A percentile compares a stretch with the other conserved stretches of the same genome.
These are phyloP conservation scores for Papiliotrema fonsecae DNA, from an alignment of 1,284 basidiomycete genomes.

Conservation along the genomic window DNA sequence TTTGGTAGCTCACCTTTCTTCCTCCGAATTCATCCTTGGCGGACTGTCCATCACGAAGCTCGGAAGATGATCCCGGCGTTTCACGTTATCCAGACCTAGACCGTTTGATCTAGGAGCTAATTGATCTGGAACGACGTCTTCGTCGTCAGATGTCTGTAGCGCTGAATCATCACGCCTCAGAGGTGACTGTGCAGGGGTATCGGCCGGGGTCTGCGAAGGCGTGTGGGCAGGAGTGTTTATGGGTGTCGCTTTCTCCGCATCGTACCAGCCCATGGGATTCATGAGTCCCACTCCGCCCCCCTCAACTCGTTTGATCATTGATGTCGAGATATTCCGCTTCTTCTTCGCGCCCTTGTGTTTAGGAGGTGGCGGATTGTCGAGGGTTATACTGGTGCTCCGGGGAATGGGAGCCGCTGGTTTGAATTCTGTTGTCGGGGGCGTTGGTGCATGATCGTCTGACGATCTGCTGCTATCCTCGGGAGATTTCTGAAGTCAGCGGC, in stretches of 20 bases:
- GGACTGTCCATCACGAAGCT: conserved; percentile 1
- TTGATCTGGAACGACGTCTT: neutral
- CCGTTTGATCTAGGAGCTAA: neutral
- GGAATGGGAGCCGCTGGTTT: conserved; percentile 9
- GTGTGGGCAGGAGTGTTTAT: neutral
- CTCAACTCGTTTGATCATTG: conserved; percentile 78
- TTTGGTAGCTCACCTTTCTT: neutral
- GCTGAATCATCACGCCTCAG: conserved; percentile 1
- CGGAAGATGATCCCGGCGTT: neutral
- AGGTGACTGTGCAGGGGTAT: too few relatives aligned
- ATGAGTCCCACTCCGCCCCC: conserved; percentile 73
- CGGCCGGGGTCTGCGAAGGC: too few relatives aligned
- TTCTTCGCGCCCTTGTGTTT: conserved; percentile 22
- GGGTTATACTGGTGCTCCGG: neutral
- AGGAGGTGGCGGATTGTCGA: conserved; percentile 4
- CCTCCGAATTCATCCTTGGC: conserved; percentile 2
- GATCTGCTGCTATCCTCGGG: conserved; percentile 1
- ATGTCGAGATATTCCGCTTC: conserved; percentile 55
- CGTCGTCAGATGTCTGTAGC: neutral
- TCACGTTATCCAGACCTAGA: neutral
- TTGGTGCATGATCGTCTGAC: conserved; percentile 10
- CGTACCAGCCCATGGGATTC: conserved; percentile 64
- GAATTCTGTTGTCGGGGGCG: conserved; percentile 22
- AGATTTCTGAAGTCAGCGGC: neutral
- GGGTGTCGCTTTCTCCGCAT: conserved; percentile 13